Base-by-base conservation (phyloP, 176 grass and related monocot species). In the Eremochloa ophiuroides region DNA sequence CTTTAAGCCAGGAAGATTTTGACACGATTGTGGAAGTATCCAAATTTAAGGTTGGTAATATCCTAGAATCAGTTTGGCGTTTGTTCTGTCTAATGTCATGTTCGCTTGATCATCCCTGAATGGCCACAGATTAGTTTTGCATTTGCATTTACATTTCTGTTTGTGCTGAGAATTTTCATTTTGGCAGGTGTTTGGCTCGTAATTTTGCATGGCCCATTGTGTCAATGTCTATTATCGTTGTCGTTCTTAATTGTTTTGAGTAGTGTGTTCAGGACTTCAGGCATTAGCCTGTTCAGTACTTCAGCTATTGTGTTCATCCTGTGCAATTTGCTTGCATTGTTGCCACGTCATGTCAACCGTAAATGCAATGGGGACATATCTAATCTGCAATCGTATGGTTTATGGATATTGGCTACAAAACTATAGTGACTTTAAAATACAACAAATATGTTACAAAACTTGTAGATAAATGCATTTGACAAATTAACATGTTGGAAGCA, bases 1-100 rank as follows among this genome's bases (percentile, higher is more conserved):
- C 93, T 75, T 89, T 99, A 87, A 99, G 79, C 77, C 93, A 95
- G 85, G 97, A 99, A 82, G 97, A 99, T 27, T 93, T 93, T 50
- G 93, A 99, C 70, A 90, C 93, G 7, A 83, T 96, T 90, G 88
- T 99, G 37, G 91, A 99, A 86, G 67, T 99, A 88, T 95, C 97
- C 35, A 99, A 93, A 76, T 94, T 92, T 82, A 92, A 93, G 97
- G 97, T 99, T 63, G 28, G 86, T 65, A 66, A 22, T 89, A 62
- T 29, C n/a, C n/a, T n/a, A n/a, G n/a, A n/a, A n/a, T n/a, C 44
- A 58, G 0, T 50, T 61, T 59, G 28, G 61, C n/a, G n/a, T n/a
- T n/a, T n/a, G n/a, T 59, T 62, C 58, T 13, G 48, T 75, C 13
- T 41, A 76, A 74, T 79, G 37, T 20, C 10, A 59, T 85, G 30